A percentile compares a stretch with the other conserved stretches of the same genome.
phyloP scores from a whole-genome alignment of 345 rosid species.

The Aegle marmelos region DNA sequence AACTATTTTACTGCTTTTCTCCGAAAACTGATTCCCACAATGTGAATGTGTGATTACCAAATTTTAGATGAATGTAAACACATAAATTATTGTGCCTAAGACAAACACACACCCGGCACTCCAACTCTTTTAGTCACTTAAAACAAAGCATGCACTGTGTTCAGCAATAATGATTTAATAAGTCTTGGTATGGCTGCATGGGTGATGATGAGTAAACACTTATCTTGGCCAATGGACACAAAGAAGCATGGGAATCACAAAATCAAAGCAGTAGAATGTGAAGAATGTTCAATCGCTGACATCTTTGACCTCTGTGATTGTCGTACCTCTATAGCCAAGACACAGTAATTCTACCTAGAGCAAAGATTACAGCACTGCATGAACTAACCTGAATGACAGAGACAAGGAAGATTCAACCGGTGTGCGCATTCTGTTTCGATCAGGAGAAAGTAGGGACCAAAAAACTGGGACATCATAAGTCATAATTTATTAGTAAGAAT shows the following conservation, averaged over 20 bases:
- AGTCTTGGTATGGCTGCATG: neutral
- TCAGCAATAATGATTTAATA: neutral
- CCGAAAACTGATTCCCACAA: neutral
- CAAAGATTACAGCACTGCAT: neutral
- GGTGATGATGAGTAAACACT: neutral
- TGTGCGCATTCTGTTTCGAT: slow-evolving; percentile 42
- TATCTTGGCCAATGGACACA: neutral
- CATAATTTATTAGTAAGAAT: slow-evolving; percentile 3
- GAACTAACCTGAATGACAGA: slow-evolving; percentile 70
- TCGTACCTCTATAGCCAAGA: neutral
- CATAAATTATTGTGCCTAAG: neutral
- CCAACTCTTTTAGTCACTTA: neutral
- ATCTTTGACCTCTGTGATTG: neutral
- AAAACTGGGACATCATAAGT: slow-evolving; percentile 45
- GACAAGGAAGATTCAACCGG: slow-evolving; percentile 78
- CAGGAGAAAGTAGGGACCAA: slow-evolving; percentile 79
- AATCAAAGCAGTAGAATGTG: neutral
- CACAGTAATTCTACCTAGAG: neutral
- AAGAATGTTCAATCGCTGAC: neutral
- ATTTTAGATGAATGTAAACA: neutral
- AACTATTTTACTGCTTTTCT: neutral
- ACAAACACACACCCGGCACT: neutral
- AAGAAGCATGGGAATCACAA: neutral
- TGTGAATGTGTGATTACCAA: neutral
- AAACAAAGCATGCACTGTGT: neutral